Base-by-base conservation (phyloP, 441 rosid genomes). In the Geranium incanum region DNA sequence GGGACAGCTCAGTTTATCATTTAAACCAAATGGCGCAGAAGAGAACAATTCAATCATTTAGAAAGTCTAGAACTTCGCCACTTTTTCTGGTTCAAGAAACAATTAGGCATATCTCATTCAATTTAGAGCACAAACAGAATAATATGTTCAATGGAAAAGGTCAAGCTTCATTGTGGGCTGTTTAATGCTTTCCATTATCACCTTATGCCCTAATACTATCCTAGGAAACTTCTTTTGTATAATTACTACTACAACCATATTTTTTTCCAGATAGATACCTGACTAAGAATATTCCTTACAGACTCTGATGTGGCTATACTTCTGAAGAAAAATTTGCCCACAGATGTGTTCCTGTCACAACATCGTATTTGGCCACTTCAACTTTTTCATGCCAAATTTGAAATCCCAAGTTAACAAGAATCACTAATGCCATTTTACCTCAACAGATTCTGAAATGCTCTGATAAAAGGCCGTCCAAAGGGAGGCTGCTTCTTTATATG, bases 401-500 rank as follows among this genome's bases (percentile, higher is more conserved):
- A 16, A 39, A 59, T 55, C 13, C 57, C 52, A 71, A 60, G 11
- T 11, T 57, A 11, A 28, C 55, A 37, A 73, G 39, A 7, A 41
- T 70, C 64, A 36, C 4, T 38, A 36, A 62, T 18, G 23, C 45
- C 36, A 64, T 19, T 69, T 75, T 74, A 88, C 98, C 97, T 89
- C 67, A 93, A 82, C 84, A 89, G 82, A 79, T 71, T 89, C 83
- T 91, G 98, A 76, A 91, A 93, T 59, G 88, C 81, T 75, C 82
- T 80, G 73, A 93, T 88, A 74, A 91, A 83, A 55, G 98, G 97
- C 75, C 82, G 84, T 77, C 82, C 98, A 75, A 85, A 83, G 79
- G 83, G 77, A 59, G 97, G 96, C 78, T 93, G 97, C 84, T 89
- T 91, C 78, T 72, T 88, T n/a, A 89, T 78, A 77, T 93, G 98